Evolutionary conservation across 495 filamentous ascomycete species (phyloP), one percentile per base, ranked within the genome.

Genomic region (Hypoxylon subgilvum): DNA sequence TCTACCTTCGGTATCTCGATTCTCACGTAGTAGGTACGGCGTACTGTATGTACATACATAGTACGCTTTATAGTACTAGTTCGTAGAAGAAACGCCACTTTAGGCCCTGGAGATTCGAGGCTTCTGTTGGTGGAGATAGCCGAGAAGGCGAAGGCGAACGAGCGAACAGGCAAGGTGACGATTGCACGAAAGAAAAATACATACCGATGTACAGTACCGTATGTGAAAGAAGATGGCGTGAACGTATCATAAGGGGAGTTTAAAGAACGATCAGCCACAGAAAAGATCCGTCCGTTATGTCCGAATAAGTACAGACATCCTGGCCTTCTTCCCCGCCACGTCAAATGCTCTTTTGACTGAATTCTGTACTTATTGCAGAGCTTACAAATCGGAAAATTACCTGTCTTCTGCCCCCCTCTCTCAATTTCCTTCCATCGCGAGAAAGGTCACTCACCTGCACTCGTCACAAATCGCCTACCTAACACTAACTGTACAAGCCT

Each of bases 331-430:
- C 61, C 57, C 63, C 63, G 52, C 57, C 52, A 56, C 57, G 48
- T 42, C 32, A 38, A 57, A 52, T 32, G 42, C 27, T 56, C 45
- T 50, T 64, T 60, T 25, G 36, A 42, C 36, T 21, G 19, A 13
- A 25, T 50, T 45, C 31, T 31, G 17, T 52, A 42, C 35, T n/a
- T n/a, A 12, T 41, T 52, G 52, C 39, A 52, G 44, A 23, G 62
- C 62, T 67, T 67, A 67, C 64, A 67, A 67, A 67, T 67, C 59
- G 64, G 64, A 67, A 63, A 63, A 51, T 58, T 59, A 50, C 59
- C 47, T 30, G 54, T 45, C 47, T 63, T 67, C 55, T 64, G 54
- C 49, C 50, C 64, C 59, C 59, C 60, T 67, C 64, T 67, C 59
- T 60, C 41, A 12, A 60, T 47, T 67, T 67, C 59, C 57, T 63